Evolutionary conservation across 106 monocot species (phyloP).

Genomic region (Narthecium ossifragum): DNA sequence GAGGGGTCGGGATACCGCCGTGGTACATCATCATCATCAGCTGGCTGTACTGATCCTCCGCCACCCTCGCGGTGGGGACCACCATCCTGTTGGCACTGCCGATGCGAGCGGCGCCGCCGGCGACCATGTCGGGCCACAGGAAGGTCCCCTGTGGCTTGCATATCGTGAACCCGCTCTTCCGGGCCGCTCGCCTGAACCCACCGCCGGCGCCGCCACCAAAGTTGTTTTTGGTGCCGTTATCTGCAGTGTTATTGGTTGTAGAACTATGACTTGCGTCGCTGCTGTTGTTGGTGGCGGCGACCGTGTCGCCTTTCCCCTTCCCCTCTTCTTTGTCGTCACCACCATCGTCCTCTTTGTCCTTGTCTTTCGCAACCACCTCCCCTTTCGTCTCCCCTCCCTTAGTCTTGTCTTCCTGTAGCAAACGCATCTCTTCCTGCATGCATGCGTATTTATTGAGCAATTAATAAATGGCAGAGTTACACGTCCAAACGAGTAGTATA

Average conservation of each 20-base stretch:
- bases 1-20: conserved; percentile 42
- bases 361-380: conserved; percentile 3
- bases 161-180: conserved; percentile 75
- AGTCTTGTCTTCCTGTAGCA: conserved; percentile 28
- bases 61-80: not conserved
- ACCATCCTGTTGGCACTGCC: not conserved
- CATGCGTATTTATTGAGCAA: not conserved
- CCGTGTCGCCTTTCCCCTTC: not conserved
- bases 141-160: conserved; percentile 90
- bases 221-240: conserved; percentile 5
- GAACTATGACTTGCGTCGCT: too few relatives aligned
- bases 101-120: not conserved
- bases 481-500: too few relatives aligned
- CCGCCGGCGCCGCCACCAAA: not conserved
- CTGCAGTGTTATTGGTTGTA: conserved; percentile 3
- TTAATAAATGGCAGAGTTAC: too few relatives aligned
- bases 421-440: conserved; percentile 47
- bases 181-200: not conserved
- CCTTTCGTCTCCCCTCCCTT: conserved; percentile 5
- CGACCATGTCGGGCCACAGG: conserved; percentile 63
- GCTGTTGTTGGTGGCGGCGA: not conserved
- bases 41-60: conserved; percentile 5
- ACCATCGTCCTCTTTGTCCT: not conserved
- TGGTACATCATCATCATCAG: not conserved
- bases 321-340: not conserved